A percentile compares a stretch with the other conserved stretches of the same genome.
These are phyloP conservation scores for Sordariomycetes sp. DNA, from an alignment of 2,329 filamentous ascomycete genomes.

Conservation along the genomic window DNA sequence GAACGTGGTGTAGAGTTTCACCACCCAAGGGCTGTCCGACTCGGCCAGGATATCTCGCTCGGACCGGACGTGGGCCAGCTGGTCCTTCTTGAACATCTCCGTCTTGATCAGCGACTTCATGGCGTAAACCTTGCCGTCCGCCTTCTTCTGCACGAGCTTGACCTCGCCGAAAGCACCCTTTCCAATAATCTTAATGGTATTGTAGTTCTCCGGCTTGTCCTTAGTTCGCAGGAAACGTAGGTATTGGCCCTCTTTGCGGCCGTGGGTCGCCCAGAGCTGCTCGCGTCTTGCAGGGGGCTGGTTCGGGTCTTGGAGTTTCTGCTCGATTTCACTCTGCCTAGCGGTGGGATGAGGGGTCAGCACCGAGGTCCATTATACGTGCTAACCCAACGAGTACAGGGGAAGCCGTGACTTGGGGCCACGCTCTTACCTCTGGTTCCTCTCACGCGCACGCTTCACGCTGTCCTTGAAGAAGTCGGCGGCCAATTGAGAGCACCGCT, in stretches of 20 bases:
- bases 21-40: conserved; percentile 98
- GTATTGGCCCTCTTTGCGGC: conserved; percentile 84
- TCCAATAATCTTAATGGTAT: conserved; percentile 94
- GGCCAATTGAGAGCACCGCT: conserved; percentile 60
- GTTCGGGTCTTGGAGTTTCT: conserved; percentile 67
- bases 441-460: conserved; percentile 87
- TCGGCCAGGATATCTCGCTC: conserved; percentile 97
- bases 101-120: conserved; percentile 98
- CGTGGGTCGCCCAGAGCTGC: conserved; percentile 74
- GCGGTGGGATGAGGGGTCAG: background rate
- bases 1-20: conserved; percentile 97
- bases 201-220: conserved; percentile 89
- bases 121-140: conserved; percentile 93
- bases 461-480: conserved; percentile 98
- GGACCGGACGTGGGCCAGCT: conserved; percentile 91
- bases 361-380: background rate
- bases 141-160: conserved; percentile 92
- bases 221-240: conserved; percentile 88
- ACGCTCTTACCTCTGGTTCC: conserved; percentile 72
- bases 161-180: conserved; percentile 99
- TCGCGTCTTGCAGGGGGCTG: conserved; percentile 68
- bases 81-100: conserved; percentile 99
- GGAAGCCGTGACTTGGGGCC: background rate
- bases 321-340: conserved; percentile 87
- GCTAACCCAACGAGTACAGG: background rate